phyloP scores from a whole-genome alignment of 2,329 filamentous ascomycete species.

The Exophiala viscosa region DNA sequence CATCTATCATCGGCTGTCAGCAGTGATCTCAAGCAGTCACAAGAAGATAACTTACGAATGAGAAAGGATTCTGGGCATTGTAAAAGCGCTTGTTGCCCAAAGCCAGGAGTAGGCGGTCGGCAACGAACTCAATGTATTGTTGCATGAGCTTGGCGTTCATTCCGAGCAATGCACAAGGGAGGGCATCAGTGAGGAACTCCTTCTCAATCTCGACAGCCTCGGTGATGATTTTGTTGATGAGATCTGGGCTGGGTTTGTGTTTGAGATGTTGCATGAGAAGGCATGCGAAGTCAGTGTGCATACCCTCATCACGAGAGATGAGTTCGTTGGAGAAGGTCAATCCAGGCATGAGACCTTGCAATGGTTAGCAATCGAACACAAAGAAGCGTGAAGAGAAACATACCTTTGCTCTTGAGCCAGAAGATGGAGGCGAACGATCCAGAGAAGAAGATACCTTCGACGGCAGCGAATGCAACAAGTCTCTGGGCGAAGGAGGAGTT shows the following conservation, averaged over 20 bases:
- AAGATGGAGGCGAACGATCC: conserved; percentile 98
- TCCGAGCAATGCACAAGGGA: conserved; percentile 87
- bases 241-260: conserved; percentile 76
- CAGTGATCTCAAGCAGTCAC: background rate
- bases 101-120: conserved; percentile 86
- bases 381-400: background rate
- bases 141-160: conserved; percentile 99
- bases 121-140: conserved; percentile 99
- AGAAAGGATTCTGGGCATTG: conserved; percentile 91
- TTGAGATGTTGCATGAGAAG: conserved; percentile 96
- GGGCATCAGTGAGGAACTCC: conserved; percentile 94
- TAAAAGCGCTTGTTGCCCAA: conserved; percentile 94
- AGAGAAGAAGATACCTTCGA: conserved; percentile 99
- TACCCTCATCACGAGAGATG: conserved; percentile 98
- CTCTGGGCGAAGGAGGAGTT: conserved; percentile 93
- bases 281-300: conserved; percentile 99
- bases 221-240: conserved; percentile 82
- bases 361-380: background rate
- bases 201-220: conserved; percentile 94
- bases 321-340: conserved; percentile 99
- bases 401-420: conserved; percentile 97
- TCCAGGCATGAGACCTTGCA: conserved; percentile 77
- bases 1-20: conserved; percentile 52
- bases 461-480: conserved; percentile 92
- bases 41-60: conserved; percentile 57